Conservation (phyloP, 768 basidiomycete genomes). For the Roridomyces roridus region DNA sequence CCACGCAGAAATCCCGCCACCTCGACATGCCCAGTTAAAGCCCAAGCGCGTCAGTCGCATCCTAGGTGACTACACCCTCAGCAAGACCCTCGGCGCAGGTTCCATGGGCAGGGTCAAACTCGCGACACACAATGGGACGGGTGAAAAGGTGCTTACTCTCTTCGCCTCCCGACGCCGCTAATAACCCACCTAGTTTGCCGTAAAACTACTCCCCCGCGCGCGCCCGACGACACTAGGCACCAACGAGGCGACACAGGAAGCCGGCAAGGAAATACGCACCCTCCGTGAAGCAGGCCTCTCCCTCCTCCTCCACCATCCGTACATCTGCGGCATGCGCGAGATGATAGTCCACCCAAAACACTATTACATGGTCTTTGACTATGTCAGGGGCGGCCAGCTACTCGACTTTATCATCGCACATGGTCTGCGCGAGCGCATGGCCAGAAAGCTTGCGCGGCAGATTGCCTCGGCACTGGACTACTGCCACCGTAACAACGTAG, state of each 20-base stretch:
- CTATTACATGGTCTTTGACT: slow-evolving; percentile 99
- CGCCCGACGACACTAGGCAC: background rate
- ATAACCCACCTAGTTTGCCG: slow-evolving; percentile 71
- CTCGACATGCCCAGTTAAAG: slow-evolving; percentile 12
- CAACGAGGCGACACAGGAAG: slow-evolving; percentile 69
- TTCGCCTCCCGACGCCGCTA: background rate
- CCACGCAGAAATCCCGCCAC: slow-evolving; percentile 15
- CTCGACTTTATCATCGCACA: slow-evolving; percentile 99
- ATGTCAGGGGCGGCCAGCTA: slow-evolving; percentile 99
- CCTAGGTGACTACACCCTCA: slow-evolving; percentile 93
- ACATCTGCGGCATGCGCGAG: slow-evolving; percentile 99
- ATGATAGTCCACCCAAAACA: slow-evolving; percentile 98
- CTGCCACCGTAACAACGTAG: slow-evolving; percentile 96
- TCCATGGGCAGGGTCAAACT: slow-evolving; percentile 99
- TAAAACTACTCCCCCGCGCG: slow-evolving; percentile 93
- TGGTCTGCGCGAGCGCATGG: slow-evolving; percentile 93
- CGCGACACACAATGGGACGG: slow-evolving; percentile 85
- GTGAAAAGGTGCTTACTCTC: slow-evolving; percentile 71
- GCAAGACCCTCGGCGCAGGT: slow-evolving; percentile 96
- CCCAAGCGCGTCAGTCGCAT: slow-evolving; percentile 59
- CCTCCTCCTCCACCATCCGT: slow-evolving; percentile 96
- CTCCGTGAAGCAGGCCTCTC: slow-evolving; percentile 95
- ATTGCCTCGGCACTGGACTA: slow-evolving; percentile 97
- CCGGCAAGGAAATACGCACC: slow-evolving; percentile 96
- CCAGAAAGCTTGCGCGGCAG: slow-evolving; percentile 96